phyloP scores from a whole-genome alignment of 208 protist genomes.

The Cochliopodium minus region DNA sequence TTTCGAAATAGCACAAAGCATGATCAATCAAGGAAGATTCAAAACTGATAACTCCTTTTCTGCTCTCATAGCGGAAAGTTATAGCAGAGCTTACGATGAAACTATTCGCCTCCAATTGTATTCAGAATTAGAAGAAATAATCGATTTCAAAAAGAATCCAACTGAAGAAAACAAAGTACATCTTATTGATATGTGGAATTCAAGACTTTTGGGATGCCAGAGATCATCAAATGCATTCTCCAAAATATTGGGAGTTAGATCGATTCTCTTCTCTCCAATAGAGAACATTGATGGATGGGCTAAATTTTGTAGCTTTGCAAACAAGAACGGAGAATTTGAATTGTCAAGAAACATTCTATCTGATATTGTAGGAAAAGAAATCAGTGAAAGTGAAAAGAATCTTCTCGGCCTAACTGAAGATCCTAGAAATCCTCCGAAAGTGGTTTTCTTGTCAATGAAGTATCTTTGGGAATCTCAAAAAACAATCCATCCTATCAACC shows the following conservation, averaged over 20 bases:
- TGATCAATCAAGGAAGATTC: slow-evolving; percentile 35
- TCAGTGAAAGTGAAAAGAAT: no score
- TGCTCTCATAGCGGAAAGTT: slow-evolving; percentile 79
- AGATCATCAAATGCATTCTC: slow-evolving; percentile 86
- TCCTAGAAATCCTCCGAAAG: no score
- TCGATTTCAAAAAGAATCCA: slow-evolving; percentile 72
- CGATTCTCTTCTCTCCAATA: slow-evolving; percentile 66
- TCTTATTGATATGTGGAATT: slow-evolving; percentile 53
- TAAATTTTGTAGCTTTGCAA: slow-evolving; percentile 85
- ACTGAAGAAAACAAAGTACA: slow-evolving; percentile 38
- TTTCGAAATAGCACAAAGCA: slow-evolving; percentile 16
- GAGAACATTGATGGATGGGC: slow-evolving; percentile 83
- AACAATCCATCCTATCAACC: no score
- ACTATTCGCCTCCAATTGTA: slow-evolving; percentile 91
- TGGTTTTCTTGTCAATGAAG: no score
- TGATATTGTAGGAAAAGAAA: no score
- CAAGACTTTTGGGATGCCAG: slow-evolving; percentile 50
- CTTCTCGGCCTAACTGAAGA: no score
- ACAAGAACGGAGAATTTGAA: slow-evolving; percentile 59
- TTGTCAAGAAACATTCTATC: no score
- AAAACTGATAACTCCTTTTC: slow-evolving; percentile 47
- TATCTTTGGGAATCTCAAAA: no score
- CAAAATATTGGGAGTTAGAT: slow-evolving; percentile 77
- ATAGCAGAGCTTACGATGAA: slow-evolving; percentile 84
- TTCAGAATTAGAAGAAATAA: slow-evolving; percentile 93